Conservation (phyloP, 2,329 filamentous ascomycete species). For the Cladosporium sp. region DNA sequence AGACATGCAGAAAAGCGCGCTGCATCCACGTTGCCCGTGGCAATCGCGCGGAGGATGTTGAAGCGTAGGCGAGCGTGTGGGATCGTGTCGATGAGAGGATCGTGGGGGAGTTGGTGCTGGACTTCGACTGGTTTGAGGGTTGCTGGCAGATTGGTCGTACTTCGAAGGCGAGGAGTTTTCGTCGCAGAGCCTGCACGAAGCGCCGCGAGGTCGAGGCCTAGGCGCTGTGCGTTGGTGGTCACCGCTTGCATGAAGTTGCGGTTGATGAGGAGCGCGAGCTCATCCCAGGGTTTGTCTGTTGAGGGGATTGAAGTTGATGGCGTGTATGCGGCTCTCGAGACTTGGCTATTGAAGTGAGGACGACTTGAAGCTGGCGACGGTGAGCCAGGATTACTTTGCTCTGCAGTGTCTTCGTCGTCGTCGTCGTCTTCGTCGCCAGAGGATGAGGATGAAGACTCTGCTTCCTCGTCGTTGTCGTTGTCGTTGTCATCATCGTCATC, state of each 20-base stretch:
- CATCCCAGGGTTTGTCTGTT: conserved; percentile 22
- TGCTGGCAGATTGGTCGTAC: conserved; percentile 14
- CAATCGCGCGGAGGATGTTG: conserved; percentile 27
- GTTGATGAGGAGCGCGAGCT: conserved; percentile 29
- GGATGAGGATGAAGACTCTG: not conserved
- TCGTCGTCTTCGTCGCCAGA: not conserved
- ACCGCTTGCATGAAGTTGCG: conserved; percentile 27
- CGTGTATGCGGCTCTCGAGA: conserved; percentile 3
- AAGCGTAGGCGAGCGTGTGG: conserved; percentile 26
- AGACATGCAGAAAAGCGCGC: conserved; percentile 19
- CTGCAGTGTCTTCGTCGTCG: not conserved
- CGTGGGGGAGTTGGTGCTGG: conserved; percentile 27
- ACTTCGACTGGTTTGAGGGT: conserved; percentile 23
- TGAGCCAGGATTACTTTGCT: conserved; percentile 6
- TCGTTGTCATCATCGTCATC: not conserved
- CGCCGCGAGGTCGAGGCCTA: conserved; percentile 19
- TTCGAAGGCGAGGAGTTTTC: conserved; percentile 16
- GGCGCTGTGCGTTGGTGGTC: conserved; percentile 21
- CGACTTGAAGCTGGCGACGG: not conserved
- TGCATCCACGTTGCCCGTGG: conserved; percentile 22
- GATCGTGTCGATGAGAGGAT: conserved; percentile 27
- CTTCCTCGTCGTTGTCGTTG: not conserved
- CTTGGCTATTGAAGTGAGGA: not conserved
- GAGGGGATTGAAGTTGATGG: not conserved
- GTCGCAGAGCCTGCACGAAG: conserved; percentile 18